Evolutionary conservation across 2,329 filamentous ascomycete species (phyloP).

Genomic region (Pyricularia pennisetigena): DNA sequence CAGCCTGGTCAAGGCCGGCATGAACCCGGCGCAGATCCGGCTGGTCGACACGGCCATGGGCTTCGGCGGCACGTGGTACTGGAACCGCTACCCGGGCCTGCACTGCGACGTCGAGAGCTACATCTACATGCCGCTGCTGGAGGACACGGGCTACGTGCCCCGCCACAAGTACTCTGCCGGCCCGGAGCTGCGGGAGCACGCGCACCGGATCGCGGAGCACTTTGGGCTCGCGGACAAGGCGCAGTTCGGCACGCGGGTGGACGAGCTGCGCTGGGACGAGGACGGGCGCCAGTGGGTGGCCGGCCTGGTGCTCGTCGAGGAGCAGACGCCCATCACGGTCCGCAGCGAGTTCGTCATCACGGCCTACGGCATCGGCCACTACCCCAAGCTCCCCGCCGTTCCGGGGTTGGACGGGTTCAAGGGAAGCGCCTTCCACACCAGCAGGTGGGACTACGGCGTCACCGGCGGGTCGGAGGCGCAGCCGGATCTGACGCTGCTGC

Average conservation of each 20-base stretch:
- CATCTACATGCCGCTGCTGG: slow-evolving; percentile 49
- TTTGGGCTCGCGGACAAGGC: not conserved
- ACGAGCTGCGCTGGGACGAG: not conserved
- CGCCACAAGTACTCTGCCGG: slow-evolving; percentile 28
- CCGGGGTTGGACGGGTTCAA: not conserved
- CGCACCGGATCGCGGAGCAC: not conserved
- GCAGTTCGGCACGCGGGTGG: not conserved
- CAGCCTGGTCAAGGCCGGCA: not conserved
- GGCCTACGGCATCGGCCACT: not conserved
- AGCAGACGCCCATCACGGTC: not conserved
- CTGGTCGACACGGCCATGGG: not conserved
- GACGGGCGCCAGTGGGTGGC: not conserved
- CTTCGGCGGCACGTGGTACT: slow-evolving; percentile 2
- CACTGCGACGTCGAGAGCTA: slow-evolving; percentile 41
- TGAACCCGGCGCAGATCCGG: not conserved
- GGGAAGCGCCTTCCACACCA: slow-evolving; percentile 27
- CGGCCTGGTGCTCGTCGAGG: not conserved
- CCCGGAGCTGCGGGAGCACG: not conserved
- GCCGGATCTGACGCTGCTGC: slow-evolving; percentile 27
- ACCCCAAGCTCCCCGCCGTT: not conserved
- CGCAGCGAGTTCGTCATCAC: not conserved
- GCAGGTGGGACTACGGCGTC: slow-evolving; percentile 32
- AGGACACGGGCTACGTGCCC: slow-evolving; percentile 50
- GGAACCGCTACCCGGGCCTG: slow-evolving; percentile 4
- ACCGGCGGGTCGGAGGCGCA: slow-evolving; percentile 26